These are phyloP conservation scores for Graphiopsis chlorocephala DNA, from an alignment of 2,329 filamentous ascomycete species.

Conservation along the genomic window DNA sequence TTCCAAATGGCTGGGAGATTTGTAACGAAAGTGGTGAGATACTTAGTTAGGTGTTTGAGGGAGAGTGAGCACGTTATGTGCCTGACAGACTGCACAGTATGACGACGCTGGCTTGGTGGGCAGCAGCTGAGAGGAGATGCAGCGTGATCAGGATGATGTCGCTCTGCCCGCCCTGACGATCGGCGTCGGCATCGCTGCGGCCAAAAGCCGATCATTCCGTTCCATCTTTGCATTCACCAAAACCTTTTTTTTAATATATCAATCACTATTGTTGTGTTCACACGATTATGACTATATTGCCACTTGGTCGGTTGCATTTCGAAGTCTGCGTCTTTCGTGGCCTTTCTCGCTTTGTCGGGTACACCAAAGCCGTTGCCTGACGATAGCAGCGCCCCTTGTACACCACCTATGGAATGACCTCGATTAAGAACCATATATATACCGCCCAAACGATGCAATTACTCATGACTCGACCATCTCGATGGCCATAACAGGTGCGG, in stretches of 20 bases:
- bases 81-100: slow-evolving; percentile 1
- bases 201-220: background rate
- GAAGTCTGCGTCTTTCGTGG: background rate
- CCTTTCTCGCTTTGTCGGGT: background rate
- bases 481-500: background rate
- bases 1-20: background rate
- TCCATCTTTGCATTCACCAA: background rate
- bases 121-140: background rate
- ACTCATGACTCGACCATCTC: background rate
- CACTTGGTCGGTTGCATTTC: background rate
- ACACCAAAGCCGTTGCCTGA: background rate
- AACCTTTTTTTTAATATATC: background rate
- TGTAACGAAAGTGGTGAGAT: background rate
- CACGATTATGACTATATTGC: background rate
- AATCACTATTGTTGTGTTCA: background rate
- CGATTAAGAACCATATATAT: background rate
- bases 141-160: slow-evolving; percentile 2
- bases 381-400: background rate
- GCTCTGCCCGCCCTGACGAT: background rate
- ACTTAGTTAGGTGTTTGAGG: slow-evolving; percentile 7
- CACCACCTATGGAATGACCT: background rate
- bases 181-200: background rate
- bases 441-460: background rate
- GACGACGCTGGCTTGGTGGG: background rate
- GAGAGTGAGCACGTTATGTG: slow-evolving; percentile 1